phyloP scores from a whole-genome alignment of 2,329 filamentous ascomycete species.

The Teratosphaeriaceae sp. region DNA sequence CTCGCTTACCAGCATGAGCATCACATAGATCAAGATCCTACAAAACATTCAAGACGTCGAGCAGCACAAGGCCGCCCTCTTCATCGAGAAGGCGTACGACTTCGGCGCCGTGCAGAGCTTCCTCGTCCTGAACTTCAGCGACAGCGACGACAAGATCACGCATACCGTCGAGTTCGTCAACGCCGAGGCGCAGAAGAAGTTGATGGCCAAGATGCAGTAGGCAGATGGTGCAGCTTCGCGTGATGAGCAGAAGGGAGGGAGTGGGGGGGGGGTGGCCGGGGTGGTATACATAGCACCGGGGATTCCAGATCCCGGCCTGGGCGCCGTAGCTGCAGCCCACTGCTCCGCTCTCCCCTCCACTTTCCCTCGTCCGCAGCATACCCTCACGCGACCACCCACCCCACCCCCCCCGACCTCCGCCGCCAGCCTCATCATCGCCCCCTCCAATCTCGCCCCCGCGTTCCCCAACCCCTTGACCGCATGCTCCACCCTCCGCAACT shows the following conservation, averaged over 20 bases:
- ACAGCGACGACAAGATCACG: conserved; percentile 7
- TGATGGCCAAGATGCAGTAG: conserved; percentile 8
- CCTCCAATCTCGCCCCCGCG: neutral
- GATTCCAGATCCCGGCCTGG: too few relatives aligned
- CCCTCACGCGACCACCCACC: too few relatives aligned
- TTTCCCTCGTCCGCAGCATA: too few relatives aligned
- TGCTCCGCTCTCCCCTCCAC: too few relatives aligned
- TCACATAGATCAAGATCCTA: conserved; percentile 7
- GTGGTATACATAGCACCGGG: too few relatives aligned
- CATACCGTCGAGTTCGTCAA: conserved; percentile 12
- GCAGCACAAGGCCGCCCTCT: conserved; percentile 8
- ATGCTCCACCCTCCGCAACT: conserved; percentile 5
- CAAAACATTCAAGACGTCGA: conserved; percentile 11
- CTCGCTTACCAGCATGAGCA: neutral
- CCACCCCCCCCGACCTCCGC: neutral
- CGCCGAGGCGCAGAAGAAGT: conserved; percentile 12
- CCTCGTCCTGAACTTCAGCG: conserved; percentile 11
- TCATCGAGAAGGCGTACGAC: conserved; percentile 11
- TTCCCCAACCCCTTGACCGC: conserved; percentile 3
- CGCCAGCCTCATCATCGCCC: neutral
- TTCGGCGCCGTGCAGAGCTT: conserved; percentile 10
- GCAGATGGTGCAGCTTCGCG: too few relatives aligned
- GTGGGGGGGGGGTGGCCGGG: too few relatives aligned
- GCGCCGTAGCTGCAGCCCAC: too few relatives aligned
- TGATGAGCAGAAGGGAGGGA: too few relatives aligned